A percentile compares a stretch with the other conserved stretches of the same genome.
Conservation (phyloP, 306 rosid species). For the Clitoria ternatea region DNA sequence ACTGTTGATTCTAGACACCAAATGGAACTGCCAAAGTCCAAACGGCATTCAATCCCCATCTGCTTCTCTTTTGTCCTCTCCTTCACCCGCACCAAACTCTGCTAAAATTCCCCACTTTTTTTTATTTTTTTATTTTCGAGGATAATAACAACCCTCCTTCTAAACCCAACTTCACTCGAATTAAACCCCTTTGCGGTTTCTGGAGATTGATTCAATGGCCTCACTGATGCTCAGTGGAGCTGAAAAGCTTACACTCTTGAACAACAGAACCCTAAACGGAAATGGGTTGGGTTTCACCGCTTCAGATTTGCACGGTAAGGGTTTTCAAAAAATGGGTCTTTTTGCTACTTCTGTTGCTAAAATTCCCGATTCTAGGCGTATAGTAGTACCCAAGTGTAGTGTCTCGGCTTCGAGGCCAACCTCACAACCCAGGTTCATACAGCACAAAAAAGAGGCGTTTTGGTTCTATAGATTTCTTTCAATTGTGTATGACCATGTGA, state of each 20-base stretch:
- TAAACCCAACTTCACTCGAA: background rate
- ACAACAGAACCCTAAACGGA: conserved; percentile 43
- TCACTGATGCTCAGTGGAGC: conserved; percentile 68
- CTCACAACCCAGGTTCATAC: conserved; percentile 91
- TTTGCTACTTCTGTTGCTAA: conserved; percentile 27
- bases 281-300: conserved; percentile 41
- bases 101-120: background rate
- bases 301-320: conserved; percentile 44
- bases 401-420: conserved; percentile 70
- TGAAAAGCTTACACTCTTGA: conserved; percentile 47
- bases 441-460: conserved; percentile 89
- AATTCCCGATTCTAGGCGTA: conserved; percentile 27
- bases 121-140: background rate
- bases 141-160: background rate
- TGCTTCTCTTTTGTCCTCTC: background rate
- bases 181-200: background rate
- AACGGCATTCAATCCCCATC: background rate
- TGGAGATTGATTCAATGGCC: conserved; percentile 49
- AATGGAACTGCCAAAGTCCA: background rate
- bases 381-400: conserved; percentile 50
- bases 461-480: conserved; percentile 94
- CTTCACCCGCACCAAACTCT: background rate
- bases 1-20: background rate
- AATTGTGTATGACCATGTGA: conserved; percentile 81
- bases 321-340: conserved; percentile 37